Percentiles rank a stretch among this genome's conserved stretches.
Evolutionary conservation across 225 moss, liverwort and hornwort genomes (phyloP).

Genomic region (Antitrichia curtipendula): DNA sequence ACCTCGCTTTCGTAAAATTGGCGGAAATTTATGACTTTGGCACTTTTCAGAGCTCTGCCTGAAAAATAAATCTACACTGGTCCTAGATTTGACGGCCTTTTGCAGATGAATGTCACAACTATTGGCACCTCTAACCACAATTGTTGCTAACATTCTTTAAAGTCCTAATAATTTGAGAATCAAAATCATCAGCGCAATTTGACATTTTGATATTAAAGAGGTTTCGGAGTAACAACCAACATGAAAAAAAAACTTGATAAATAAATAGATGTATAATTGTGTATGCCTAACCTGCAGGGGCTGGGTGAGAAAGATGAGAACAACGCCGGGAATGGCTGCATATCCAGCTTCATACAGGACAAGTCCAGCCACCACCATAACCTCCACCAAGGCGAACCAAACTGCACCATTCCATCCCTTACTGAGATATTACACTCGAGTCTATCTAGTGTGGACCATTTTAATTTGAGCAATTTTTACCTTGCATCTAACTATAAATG

Average conservation of each 20-base stretch:
- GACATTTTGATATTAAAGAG: background rate
- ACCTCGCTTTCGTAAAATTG: background rate
- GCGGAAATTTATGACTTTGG: too few species aligned
- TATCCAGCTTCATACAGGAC: slow-evolving; percentile 47
- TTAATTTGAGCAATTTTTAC: background rate
- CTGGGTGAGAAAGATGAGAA: slow-evolving; percentile 42
- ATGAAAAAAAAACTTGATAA: background rate
- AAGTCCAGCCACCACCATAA: slow-evolving; percentile 44
- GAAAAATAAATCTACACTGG: rapidly evolving
- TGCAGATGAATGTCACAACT: background rate
- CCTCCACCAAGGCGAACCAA: slow-evolving; percentile 40
- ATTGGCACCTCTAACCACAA: background rate
- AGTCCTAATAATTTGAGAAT: background rate
- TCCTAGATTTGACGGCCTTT: background rate
- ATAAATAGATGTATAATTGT: background rate
- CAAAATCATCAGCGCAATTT: background rate
- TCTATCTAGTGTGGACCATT: background rate
- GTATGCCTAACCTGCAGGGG: slow-evolving; percentile 29
- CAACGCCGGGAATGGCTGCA: slow-evolving; percentile 50
- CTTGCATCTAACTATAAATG: background rate
- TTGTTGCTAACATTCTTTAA: too few species aligned
- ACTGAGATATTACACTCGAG: background rate
- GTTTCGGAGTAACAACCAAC: background rate
- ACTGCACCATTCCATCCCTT: slow-evolving; percentile 4
- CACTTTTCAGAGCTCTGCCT: background rate